phyloP scores from a whole-genome alignment of 805 yeast species.

The Ogataea nakhonphanomensis region DNA sequence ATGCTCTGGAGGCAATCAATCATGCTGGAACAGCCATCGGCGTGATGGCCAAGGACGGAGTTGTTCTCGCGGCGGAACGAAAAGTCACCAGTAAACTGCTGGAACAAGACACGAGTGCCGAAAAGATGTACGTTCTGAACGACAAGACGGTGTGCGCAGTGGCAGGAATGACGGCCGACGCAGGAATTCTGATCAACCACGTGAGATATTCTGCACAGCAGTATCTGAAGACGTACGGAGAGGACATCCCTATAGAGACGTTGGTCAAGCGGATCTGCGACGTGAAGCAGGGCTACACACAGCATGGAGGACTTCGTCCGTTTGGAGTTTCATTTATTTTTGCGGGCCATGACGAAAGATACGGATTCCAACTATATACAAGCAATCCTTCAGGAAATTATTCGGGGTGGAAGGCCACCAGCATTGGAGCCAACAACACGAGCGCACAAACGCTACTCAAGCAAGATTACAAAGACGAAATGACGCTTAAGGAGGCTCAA shows the following conservation, averaged over 20 bases:
- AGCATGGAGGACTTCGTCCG: constrained; percentile 97
- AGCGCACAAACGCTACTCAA: constrained; percentile 95
- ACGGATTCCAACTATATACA: constrained; percentile 88
- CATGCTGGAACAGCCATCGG: constrained; percentile 85
- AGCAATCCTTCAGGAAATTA: constrained; percentile 97
- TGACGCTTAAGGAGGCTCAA: constrained; percentile 70
- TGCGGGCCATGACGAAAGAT: constrained; percentile 91
- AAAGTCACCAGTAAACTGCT: constrained; percentile 89
- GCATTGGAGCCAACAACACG: constrained; percentile 93
- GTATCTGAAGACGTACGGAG: constrained; percentile 81
- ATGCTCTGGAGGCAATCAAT: constrained; percentile 76
- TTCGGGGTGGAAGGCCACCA: constrained; percentile 97
- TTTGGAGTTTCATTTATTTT: constrained; percentile 95
- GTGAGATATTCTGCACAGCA: constrained; percentile 85
- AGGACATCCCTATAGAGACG: constrained; percentile 89
- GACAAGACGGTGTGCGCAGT: constrained; percentile 78
- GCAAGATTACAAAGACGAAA: constrained; percentile 88
- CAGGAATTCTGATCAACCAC: constrained; percentile 80
- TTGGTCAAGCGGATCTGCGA: constrained; percentile 88
- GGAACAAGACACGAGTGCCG: constrained; percentile 92
- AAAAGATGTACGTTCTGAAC: constrained; percentile 82
- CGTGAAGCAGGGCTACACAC: constrained; percentile 96
- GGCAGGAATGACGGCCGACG: constrained; percentile 98
- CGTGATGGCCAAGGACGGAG: constrained; percentile 75
- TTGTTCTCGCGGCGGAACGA: constrained; percentile 94